A percentile compares a stretch with the other conserved stretches of the same genome.
Evolutionary conservation across 2,329 filamentous ascomycete species (phyloP).

Genomic region (Macrophomina pseudophaseolina): DNA sequence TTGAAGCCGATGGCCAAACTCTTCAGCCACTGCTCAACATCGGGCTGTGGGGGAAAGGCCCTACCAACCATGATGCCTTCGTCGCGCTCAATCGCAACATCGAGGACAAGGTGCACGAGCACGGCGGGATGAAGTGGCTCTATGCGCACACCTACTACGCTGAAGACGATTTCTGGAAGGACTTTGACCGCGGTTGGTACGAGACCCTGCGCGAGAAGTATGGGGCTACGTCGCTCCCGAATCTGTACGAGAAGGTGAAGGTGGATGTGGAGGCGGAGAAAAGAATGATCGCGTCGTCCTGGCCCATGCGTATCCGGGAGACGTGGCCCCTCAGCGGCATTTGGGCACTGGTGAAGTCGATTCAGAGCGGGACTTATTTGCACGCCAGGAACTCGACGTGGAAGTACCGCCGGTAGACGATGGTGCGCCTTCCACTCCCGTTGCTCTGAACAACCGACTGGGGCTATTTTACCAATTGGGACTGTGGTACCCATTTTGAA

Average conservation of each 20-base stretch:
- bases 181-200: slow-evolving; percentile 65
- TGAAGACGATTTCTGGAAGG: slow-evolving; percentile 70
- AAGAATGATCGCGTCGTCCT: not conserved
- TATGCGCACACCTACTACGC: slow-evolving; percentile 73
- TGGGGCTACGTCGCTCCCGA: slow-evolving; percentile 63
- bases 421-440: too few relatives aligned
- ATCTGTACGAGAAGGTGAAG: slow-evolving; percentile 71
- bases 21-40: slow-evolving; percentile 54
- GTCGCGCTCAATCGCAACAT: slow-evolving; percentile 63
- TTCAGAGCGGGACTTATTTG: slow-evolving; percentile 8
- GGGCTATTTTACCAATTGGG: too few relatives aligned
- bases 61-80: slow-evolving; percentile 38
- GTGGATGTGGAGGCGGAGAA: slow-evolving; percentile 11
- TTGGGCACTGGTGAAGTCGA: slow-evolving; percentile 7
- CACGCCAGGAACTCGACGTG: slow-evolving; percentile 12
- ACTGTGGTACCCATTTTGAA: too few relatives aligned
- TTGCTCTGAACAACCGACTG: too few relatives aligned
- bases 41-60: slow-evolving; percentile 70
- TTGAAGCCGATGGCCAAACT: slow-evolving; percentile 31
- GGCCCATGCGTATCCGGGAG: not conserved
- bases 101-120: slow-evolving; percentile 63
- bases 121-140: slow-evolving; percentile 71
- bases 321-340: slow-evolving; percentile 14
- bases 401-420: slow-evolving; percentile 3
- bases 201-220: slow-evolving; percentile 64